These are phyloP conservation scores for Beauveria varroae DNA, from an alignment of 2,329 filamentous ascomycete genomes.

Conservation along the genomic window DNA sequence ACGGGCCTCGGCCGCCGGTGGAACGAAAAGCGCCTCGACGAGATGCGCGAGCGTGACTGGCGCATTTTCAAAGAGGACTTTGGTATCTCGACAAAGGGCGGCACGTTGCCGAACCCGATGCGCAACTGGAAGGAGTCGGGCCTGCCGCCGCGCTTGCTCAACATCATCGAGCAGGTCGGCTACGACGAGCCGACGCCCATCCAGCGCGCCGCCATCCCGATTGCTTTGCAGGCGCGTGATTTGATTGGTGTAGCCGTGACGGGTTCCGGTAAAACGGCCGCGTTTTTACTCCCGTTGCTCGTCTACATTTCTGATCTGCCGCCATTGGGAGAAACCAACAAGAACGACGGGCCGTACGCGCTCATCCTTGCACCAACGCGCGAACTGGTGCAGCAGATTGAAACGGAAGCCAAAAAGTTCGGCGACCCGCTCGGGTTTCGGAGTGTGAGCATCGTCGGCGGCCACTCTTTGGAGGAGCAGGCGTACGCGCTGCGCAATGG, in stretches of 20 bases:
- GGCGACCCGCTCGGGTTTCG: slow-evolving; percentile 85
- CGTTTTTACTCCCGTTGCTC: slow-evolving; percentile 84
- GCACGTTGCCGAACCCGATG: slow-evolving; percentile 90
- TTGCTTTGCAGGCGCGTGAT: slow-evolving; percentile 85
- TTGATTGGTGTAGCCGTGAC: slow-evolving; percentile 98
- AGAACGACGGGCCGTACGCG: slow-evolving; percentile 94
- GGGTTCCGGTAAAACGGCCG: slow-evolving; percentile 96
- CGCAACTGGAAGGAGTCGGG: slow-evolving; percentile 83
- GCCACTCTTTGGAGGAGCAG: slow-evolving; percentile 91
- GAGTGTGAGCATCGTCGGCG: slow-evolving; percentile 96
- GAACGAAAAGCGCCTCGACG: slow-evolving; percentile 84
- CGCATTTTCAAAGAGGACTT: slow-evolving; percentile 99
- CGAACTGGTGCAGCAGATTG: slow-evolving; percentile 96
- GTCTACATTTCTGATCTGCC: slow-evolving; percentile 92
- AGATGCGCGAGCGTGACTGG: slow-evolving; percentile 98
- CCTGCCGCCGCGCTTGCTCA: slow-evolving; percentile 67
- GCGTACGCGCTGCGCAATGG: slow-evolving; percentile 83
- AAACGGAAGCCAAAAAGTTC: slow-evolving; percentile 88
- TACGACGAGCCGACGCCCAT: slow-evolving; percentile 90
- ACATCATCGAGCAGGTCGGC: slow-evolving; percentile 76
- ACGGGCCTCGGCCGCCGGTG: slow-evolving; percentile 86
- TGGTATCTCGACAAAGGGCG: slow-evolving; percentile 91
- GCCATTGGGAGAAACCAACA: slow-evolving; percentile 73
- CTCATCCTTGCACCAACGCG: slow-evolving; percentile 94
- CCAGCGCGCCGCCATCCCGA: slow-evolving; percentile 90